Evolutionary conservation across 176 grass and related monocot species (phyloP), one percentile per base, ranked within the genome.

Genomic region (Saccharum officinarum): DNA sequence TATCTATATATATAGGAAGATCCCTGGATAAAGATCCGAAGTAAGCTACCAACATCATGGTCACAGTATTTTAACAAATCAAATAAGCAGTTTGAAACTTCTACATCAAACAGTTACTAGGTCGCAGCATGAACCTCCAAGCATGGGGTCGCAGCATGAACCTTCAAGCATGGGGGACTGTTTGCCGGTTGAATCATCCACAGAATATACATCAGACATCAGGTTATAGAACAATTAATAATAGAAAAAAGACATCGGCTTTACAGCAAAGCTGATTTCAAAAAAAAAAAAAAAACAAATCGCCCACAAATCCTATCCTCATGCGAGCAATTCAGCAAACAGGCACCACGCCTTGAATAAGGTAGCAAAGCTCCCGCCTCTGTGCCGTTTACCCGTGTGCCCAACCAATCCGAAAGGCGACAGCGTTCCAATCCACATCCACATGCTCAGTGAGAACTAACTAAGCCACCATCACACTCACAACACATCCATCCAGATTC

Each of bases 1-100:
- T 76, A 12, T 75, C 8, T 75, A 3, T n/a, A n/a, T n/a, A 60
- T 22, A 22, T 76, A 50, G n/a, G 30, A 88, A 54, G 54, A 49
- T 54, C 4, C 31, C 42, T 12, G 63, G 67, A 49, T 46, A 45
- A 42, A 70, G 26, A 83, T 52, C 15, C 41, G 31, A 78, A 25
- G 39, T 22, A 83, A 30, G 54, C 54, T 28, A 57, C 26, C 14
- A 47, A 77, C 34, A 60, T 8, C 25, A 34, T 20, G 22, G 20
- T 47, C 28, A 30, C 16, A 76, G 26, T 20, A 86, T 17, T 18
- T 79, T 18, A 74, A 40, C 22, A 75, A 13, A 82, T 61, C 22
- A 36, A 59, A 69, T 17, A 66, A 73, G 9, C 11, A 41, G 69
- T 45, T 40, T 8, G 60, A 57, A 81, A 52, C 17, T 1, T 17